Conservation (phyloP, 768 basidiomycete species). For the Amylocystis lapponica region DNA sequence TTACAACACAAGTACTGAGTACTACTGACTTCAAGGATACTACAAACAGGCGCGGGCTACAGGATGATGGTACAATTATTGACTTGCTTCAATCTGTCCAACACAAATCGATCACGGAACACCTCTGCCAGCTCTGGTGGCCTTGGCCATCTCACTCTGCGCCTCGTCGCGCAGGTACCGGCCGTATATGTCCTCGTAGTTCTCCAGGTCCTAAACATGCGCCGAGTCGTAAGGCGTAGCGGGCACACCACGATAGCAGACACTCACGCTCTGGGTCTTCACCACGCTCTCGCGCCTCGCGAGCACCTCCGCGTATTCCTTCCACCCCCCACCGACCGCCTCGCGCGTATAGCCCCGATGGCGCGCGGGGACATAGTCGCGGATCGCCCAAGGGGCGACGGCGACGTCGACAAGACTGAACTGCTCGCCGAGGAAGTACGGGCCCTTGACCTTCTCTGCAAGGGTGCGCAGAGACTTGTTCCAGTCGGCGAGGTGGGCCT, state of each 20-base stretch:
- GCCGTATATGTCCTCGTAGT: slow-evolving; percentile 43
- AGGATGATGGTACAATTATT: too few species aligned
- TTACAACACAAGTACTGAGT: too few species aligned
- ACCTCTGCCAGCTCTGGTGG: slow-evolving; percentile 18
- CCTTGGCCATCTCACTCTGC: slow-evolving; percentile 24
- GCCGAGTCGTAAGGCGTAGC: too few species aligned
- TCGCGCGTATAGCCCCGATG: slow-evolving; percentile 41
- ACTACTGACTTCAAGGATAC: too few species aligned
- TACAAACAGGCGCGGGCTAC: too few species aligned
- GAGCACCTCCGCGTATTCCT: slow-evolving; percentile 37
- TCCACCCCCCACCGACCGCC: slow-evolving; percentile 40
- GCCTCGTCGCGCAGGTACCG: slow-evolving; percentile 52
- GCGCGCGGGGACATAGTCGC: slow-evolving; percentile 44
- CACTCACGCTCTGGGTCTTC: slow-evolving; percentile 33
- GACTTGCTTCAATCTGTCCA: not conserved
- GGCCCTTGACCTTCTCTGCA: slow-evolving; percentile 35
- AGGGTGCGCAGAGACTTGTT: slow-evolving; percentile 32
- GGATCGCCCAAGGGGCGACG: slow-evolving; percentile 49
- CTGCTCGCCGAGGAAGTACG: slow-evolving; percentile 51
- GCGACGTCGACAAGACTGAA: slow-evolving; percentile 49
- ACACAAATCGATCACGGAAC: slow-evolving; percentile 1
- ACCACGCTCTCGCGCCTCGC: slow-evolving; percentile 40
- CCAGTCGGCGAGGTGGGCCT: slow-evolving; percentile 31
- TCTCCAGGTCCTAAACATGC: slow-evolving; percentile 29
- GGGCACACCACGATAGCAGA: too few species aligned